Percentiles rank a stretch among this genome's conserved stretches.
Conservation (phyloP, 768 basidiomycete species). For the Pulveroboletus ravenelii region DNA sequence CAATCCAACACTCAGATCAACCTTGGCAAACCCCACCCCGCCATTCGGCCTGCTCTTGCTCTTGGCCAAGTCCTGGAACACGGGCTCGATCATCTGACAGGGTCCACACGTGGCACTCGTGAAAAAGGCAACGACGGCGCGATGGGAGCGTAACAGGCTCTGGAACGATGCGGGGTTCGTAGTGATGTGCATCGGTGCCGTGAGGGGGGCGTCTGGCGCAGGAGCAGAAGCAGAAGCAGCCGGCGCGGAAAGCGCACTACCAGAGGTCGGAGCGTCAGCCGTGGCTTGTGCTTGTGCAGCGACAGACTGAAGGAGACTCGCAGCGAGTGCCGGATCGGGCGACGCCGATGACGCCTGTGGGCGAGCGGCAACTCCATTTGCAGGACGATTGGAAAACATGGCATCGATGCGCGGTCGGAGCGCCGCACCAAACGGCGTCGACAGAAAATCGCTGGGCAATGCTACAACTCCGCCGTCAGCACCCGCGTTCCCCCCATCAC, state of each 20-base stretch:
- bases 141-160: constrained; percentile 57
- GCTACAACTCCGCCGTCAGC: constrained; percentile 40
- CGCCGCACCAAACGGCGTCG: constrained; percentile 82
- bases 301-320: constrained; percentile 55
- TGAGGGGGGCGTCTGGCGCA: constrained; percentile 41
- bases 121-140: constrained; percentile 77
- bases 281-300: constrained; percentile 50
- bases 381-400: constrained; percentile 61
- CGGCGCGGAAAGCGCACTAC: not conserved
- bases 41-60: constrained; percentile 45
- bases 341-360: constrained; percentile 25
- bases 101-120: constrained; percentile 73
- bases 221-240: not conserved
- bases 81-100: constrained; percentile 78
- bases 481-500: not conserved
- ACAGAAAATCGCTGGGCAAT: constrained; percentile 78
- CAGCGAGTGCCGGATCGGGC: constrained; percentile 46
- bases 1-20: constrained; percentile 72
- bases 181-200: constrained; percentile 62
- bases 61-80: constrained; percentile 73
- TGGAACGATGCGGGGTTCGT: constrained; percentile 75
- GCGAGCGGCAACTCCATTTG: constrained; percentile 28
- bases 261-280: constrained; percentile 12
- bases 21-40: constrained; percentile 74
- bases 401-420: constrained; percentile 87